These are phyloP conservation scores for Pseudocercospora cruenta DNA, from an alignment of 2,329 filamentous ascomycete species.

Conservation along the genomic window DNA sequence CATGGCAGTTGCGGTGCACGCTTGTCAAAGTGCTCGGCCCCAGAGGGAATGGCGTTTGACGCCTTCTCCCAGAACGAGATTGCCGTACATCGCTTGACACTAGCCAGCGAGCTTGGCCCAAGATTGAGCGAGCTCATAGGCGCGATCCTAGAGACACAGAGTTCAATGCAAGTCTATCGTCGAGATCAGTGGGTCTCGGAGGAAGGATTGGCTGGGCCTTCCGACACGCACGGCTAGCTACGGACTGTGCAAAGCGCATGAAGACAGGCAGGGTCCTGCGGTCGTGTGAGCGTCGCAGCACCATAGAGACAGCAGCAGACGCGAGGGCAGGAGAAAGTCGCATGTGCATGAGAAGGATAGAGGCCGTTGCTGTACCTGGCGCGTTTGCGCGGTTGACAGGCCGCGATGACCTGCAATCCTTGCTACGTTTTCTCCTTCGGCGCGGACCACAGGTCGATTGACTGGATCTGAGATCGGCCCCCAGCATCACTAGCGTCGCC, in stretches of 20 bases:
- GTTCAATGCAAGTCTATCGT: conserved; percentile 1
- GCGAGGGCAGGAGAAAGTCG: not conserved
- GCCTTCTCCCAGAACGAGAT: conserved; percentile 4
- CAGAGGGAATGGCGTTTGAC: conserved; percentile 4
- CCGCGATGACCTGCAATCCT: not conserved
- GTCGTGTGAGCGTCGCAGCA: conserved; percentile 1
- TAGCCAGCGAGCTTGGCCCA: not conserved
- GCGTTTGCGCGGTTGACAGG: conserved; percentile 5
- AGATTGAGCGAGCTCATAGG: conserved; percentile 7
- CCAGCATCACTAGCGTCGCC: conserved; percentile 6
- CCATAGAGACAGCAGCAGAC: not conserved
- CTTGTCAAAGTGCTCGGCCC: not conserved
- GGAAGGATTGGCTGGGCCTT: not conserved
- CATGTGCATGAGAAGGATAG: not conserved
- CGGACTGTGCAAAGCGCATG: not conserved
- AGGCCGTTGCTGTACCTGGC: not conserved
- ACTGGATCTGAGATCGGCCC: conserved; percentile 7
- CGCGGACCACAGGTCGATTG: not conserved
- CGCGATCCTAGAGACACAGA: conserved; percentile 6
- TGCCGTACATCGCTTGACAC: conserved; percentile 3
- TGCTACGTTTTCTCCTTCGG: not conserved
- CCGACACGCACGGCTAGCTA: not conserved
- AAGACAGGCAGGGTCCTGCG: not conserved
- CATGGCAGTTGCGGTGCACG: not conserved
- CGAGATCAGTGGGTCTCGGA: conserved; percentile 1